Conservation (phyloP, 2,329 filamentous ascomycete species). For the Paraphoma chrysanthemicola region DNA sequence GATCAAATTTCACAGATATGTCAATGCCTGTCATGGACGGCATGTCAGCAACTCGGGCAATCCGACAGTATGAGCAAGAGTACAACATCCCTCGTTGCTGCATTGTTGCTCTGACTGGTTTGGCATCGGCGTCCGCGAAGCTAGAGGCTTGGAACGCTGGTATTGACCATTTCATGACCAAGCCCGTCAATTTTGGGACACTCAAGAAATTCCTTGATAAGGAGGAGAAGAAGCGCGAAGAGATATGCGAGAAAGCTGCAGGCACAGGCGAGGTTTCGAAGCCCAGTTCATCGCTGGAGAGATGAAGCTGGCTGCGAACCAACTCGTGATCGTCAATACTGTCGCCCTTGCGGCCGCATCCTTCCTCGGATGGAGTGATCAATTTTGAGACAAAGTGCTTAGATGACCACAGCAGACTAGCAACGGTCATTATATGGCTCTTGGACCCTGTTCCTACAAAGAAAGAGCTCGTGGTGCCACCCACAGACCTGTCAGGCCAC, state of each 20-base stretch:
- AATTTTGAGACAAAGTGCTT: no score
- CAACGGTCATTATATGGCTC: no score
- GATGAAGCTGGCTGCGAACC: background rate
- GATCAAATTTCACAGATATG: conserved; percentile 16
- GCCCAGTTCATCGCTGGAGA: background rate
- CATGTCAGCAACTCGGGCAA: conserved; percentile 41
- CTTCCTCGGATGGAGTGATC: background rate
- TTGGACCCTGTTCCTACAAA: no score
- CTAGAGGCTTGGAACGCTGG: conserved; percentile 38
- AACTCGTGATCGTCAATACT: background rate
- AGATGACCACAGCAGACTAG: no score
- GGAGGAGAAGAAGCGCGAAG: conserved; percentile 4
- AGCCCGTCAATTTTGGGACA: conserved; percentile 38
- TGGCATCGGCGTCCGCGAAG: conserved; percentile 31
- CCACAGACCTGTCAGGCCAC: no score
- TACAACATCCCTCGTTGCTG: conserved; percentile 18
- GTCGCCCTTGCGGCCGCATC: background rate
- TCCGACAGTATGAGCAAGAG: conserved; percentile 36
- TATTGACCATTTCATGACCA: conserved; percentile 42
- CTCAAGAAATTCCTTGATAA: conserved; percentile 22
- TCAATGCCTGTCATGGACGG: conserved; percentile 41
- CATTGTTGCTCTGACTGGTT: conserved; percentile 41
- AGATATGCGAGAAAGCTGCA: background rate
- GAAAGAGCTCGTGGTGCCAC: no score
- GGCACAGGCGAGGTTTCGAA: background rate